A percentile compares a stretch with the other conserved stretches of the same genome.
Evolutionary conservation across 257 asterid species (phyloP).

Genomic region (Scutellaria galericulata): DNA sequence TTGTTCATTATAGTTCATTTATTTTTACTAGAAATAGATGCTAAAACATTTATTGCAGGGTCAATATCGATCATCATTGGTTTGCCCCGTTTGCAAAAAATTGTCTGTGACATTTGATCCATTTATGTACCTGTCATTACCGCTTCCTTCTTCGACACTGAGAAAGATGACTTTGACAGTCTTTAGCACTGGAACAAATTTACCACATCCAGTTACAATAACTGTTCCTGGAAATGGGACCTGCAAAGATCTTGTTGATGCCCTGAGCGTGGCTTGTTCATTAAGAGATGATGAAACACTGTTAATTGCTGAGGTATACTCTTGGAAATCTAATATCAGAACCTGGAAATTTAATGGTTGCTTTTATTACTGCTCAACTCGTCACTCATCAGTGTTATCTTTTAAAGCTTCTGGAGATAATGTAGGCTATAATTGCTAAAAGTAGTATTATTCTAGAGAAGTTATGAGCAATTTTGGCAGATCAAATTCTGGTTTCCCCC

Average conservation of each 20-base stretch:
- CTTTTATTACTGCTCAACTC: not conserved
- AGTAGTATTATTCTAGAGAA: conserved; percentile 3
- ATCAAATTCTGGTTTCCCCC: conserved; percentile 13
- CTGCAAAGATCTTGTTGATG: conserved; percentile 58
- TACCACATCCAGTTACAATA: conserved; percentile 59
- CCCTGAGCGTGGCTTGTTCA: conserved; percentile 52
- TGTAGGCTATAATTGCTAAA: conserved; percentile 9
- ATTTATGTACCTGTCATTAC: conserved; percentile 71
- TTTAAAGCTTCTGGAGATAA: conserved; percentile 23
- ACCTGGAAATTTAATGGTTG: not conserved
- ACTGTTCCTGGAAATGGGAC: conserved; percentile 61
- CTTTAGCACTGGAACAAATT: conserved; percentile 49
- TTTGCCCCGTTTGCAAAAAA: conserved; percentile 69
- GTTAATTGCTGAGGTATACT: conserved; percentile 63
- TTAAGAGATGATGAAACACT: conserved; percentile 62
- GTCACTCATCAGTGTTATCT: not conserved
- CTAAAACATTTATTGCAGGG: conserved; percentile 54
- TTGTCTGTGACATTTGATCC: conserved; percentile 67
- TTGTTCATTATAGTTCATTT: conserved; percentile 18
- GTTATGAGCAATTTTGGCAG: not conserved
- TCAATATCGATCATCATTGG: conserved; percentile 71
- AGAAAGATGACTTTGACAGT: conserved; percentile 66
- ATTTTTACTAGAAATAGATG: conserved; percentile 23
- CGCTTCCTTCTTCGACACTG: conserved; percentile 60
- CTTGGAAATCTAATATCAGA: conserved; percentile 17